Conservation (phyloP, 306 rosid species). For the Abrus pulchellus region DNA sequence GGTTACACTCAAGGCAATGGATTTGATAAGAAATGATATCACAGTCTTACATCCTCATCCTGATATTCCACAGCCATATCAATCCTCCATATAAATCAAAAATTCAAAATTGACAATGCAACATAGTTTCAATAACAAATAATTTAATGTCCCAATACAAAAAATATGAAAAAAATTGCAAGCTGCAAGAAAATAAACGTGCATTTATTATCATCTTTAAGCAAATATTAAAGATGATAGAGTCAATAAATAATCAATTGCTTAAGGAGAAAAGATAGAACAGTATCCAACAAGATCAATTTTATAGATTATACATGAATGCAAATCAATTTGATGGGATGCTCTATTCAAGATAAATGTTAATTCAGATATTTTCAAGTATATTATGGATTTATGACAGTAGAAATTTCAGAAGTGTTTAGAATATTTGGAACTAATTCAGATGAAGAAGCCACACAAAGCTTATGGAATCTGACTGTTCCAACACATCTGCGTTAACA, state of each 20-base stretch:
- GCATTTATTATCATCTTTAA: background rate
- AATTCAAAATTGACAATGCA: too few species aligned
- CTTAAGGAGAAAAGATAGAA: too few species aligned
- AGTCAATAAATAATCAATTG: too few species aligned
- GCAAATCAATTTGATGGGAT: background rate
- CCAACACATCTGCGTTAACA: background rate
- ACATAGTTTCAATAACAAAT: background rate
- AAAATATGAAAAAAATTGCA: too few species aligned
- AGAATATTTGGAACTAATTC: conserved; percentile 2
- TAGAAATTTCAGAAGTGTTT: conserved; percentile 5
- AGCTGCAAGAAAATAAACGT: background rate
- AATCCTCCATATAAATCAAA: background rate
- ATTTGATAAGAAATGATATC: background rate
- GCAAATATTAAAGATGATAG: background rate
- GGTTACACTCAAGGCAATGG: conserved; percentile 5
- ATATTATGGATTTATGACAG: background rate
- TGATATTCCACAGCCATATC: background rate
- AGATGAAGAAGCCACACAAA: background rate
- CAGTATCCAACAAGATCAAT: too few species aligned
- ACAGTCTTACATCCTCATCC: background rate
- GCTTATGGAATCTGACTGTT: conserved; percentile 7
- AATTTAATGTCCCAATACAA: too few species aligned
- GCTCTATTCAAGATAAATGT: background rate
- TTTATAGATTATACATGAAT: too few species aligned
- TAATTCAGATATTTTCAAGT: background rate